Evolutionary conservation across 108 stramenopile species (phyloP), one percentile per base, ranked within the genome.

Genomic region (Hondaea fermentalgiana): DNA sequence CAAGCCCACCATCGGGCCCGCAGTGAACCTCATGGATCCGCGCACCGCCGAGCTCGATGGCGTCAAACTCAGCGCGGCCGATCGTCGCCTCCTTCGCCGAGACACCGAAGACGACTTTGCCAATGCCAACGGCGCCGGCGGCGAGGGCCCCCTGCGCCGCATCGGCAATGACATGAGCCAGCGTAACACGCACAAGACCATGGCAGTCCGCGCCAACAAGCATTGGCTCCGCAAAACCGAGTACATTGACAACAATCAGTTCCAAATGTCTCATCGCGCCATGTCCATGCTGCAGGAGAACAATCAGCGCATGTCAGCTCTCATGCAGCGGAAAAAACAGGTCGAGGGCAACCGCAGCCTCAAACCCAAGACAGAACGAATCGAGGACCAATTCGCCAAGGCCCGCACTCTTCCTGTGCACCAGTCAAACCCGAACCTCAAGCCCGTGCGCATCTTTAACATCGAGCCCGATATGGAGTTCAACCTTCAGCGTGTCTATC

Each of bases 201-300:
- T 53, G 49, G 51, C 45, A 16, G 51, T 83, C 51, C 76, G 76
- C 25, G 76, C 45, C 49, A 53, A 53, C 51, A 83, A 83, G 76
- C 76, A 83, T 23, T 83, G 76, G 76, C 76, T 83, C 23, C 76
- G 76, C 51, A 83, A 83, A 23, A 83, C 76, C 76, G 76, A 83
- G 51, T 83, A 83, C 76, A 47, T 83, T 47, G 76, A 83, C 76
- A 83, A 83, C 51, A 83, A 83, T 28, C 76, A 83, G 17, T 83
- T 83, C 28, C 49, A 53, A 12, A 53, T 28, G n/a, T 53, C 76
- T 43, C 76, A 83, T 45, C 45, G 51, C 51, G 45, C 19, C 76
- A 0, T 53, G n/a, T 53, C 76, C 28, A 23, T n/a, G 51, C 6
- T 16, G 2, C 45, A 53, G 76, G 76, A 83, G 23, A 83, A 53